phyloP scores from a whole-genome alignment of 2,329 filamentous ascomycete genomes.

The Eurotiales sp. region DNA sequence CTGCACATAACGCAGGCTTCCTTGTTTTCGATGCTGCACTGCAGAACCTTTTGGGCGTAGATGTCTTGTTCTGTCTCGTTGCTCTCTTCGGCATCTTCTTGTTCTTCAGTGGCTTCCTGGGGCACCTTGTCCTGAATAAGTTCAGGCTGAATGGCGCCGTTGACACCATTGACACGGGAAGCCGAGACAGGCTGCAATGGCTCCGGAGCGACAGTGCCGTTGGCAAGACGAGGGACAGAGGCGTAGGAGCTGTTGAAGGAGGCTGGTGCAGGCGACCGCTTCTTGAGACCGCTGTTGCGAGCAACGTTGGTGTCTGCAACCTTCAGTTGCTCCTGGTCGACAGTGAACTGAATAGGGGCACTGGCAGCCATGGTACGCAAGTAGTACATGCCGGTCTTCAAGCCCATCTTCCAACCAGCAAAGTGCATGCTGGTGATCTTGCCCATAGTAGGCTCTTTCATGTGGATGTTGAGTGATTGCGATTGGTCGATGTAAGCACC shows the following conservation, averaged over 20 bases:
- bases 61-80: slow-evolving; percentile 84
- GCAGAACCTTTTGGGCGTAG: slow-evolving; percentile 86
- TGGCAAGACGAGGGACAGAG: slow-evolving; percentile 61
- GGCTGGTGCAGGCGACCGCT: slow-evolving; percentile 59
- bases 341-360: slow-evolving; percentile 97
- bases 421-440: slow-evolving; percentile 99
- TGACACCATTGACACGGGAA: slow-evolving; percentile 52
- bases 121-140: slow-evolving; percentile 64
- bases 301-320: slow-evolving; percentile 76
- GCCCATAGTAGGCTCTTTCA: slow-evolving; percentile 99
- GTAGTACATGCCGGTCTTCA: slow-evolving; percentile 99
- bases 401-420: slow-evolving; percentile 94
- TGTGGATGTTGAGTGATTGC: slow-evolving; percentile 98
- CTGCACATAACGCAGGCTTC: slow-evolving; percentile 97
- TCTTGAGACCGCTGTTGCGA: slow-evolving; percentile 60
- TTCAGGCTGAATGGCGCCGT: slow-evolving; percentile 57
- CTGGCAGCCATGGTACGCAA: slow-evolving; percentile 95
- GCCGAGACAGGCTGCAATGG: slow-evolving; percentile 29
- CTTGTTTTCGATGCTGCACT: slow-evolving; percentile 96
- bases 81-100: slow-evolving; percentile 68
- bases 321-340: slow-evolving; percentile 92
- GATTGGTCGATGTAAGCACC: slow-evolving; percentile 99
- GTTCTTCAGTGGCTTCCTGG: slow-evolving; percentile 46
- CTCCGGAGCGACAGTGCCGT: slow-evolving; percentile 41
- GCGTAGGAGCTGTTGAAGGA: slow-evolving; percentile 53